Conservation (phyloP, 2,329 filamentous ascomycete species). For the Aspergillus pseudoviridinutans region DNA sequence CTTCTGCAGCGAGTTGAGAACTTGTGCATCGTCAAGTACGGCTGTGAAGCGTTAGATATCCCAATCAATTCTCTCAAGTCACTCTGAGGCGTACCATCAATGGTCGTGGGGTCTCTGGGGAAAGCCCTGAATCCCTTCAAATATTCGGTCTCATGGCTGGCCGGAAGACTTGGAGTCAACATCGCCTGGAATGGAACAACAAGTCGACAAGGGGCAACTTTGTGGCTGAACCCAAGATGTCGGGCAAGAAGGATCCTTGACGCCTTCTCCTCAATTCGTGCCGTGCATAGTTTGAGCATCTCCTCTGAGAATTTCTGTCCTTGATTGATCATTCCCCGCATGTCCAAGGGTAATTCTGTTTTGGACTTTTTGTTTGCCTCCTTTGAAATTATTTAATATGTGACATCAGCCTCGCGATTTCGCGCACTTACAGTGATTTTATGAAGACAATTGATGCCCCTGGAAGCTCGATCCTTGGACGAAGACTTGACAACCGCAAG, state of each 20-base stretch:
- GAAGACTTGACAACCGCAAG: slow-evolving; percentile 81
- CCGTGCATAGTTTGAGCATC: slow-evolving; percentile 74
- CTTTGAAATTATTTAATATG: slow-evolving; percentile 25
- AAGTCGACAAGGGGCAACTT: slow-evolving; percentile 72
- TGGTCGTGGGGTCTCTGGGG: slow-evolving; percentile 77
- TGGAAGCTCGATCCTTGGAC: slow-evolving; percentile 62
- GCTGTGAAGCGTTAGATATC: slow-evolving; percentile 27
- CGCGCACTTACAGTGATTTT: slow-evolving; percentile 35
- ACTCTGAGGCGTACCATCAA: slow-evolving; percentile 47
- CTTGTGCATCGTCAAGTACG: slow-evolving; percentile 83
- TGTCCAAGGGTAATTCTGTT: slow-evolving; percentile 49
- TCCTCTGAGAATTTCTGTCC: slow-evolving; percentile 82
- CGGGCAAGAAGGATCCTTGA: slow-evolving; percentile 70
- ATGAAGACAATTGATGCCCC: slow-evolving; percentile 46
- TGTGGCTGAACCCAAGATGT: slow-evolving; percentile 80
- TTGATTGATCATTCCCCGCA: slow-evolving; percentile 68
- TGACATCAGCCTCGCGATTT: not conserved
- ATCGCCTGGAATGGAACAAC: slow-evolving; percentile 87
- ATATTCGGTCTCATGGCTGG: slow-evolving; percentile 64
- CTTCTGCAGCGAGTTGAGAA: slow-evolving; percentile 86
- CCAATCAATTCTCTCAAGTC: not conserved
- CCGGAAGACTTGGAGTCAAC: slow-evolving; percentile 75
- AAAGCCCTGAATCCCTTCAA: slow-evolving; percentile 77
- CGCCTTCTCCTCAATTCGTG: slow-evolving; percentile 68
- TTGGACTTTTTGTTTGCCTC: slow-evolving; percentile 51